Evolutionary conservation across 108 stramenopile species (phyloP).

Genomic region (Nannochloropsis oceanica): DNA sequence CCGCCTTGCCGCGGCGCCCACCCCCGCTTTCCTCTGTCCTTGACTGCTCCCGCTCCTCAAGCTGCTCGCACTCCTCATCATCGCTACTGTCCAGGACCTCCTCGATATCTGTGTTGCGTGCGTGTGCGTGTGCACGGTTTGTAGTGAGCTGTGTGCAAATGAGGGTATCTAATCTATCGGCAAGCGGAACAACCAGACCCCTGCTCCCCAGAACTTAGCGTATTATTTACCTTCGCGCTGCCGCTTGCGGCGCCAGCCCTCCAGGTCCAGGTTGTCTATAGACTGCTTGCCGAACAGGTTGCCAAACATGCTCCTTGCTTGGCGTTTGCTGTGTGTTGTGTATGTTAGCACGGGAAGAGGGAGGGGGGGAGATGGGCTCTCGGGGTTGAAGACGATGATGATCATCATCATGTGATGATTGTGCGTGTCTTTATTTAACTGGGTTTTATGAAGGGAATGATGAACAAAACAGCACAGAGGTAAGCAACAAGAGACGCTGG

Average conservation of each 20-base stretch:
- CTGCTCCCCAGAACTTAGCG: not conserved
- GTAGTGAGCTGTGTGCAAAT: too few species aligned
- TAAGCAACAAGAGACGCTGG: too few species aligned
- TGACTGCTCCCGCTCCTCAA: not conserved
- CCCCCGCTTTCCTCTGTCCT: not conserved
- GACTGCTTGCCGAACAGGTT: not conserved
- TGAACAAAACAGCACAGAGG: too few species aligned
- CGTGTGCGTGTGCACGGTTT: too few species aligned
- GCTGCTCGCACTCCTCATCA: not conserved
- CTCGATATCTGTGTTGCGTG: not conserved
- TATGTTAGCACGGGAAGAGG: too few species aligned
- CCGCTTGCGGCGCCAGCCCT: not conserved
- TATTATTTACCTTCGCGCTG: not conserved
- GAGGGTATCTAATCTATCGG: too few species aligned
- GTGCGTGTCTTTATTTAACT: too few species aligned
- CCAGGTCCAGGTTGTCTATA: not conserved
- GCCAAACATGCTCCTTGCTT: not conserved
- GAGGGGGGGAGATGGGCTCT: too few species aligned
- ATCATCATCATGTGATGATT: too few species aligned
- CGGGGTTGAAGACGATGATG: too few species aligned
- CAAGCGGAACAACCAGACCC: too few species aligned
- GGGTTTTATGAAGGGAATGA: too few species aligned
- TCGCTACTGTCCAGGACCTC: not conserved
- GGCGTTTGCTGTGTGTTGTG: not conserved
- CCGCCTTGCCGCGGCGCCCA: not conserved